A percentile compares a stretch with the other conserved stretches of the same genome.
phyloP scores from a whole-genome alignment of 805 yeast species.

The Suhomyces canberraensis region DNA sequence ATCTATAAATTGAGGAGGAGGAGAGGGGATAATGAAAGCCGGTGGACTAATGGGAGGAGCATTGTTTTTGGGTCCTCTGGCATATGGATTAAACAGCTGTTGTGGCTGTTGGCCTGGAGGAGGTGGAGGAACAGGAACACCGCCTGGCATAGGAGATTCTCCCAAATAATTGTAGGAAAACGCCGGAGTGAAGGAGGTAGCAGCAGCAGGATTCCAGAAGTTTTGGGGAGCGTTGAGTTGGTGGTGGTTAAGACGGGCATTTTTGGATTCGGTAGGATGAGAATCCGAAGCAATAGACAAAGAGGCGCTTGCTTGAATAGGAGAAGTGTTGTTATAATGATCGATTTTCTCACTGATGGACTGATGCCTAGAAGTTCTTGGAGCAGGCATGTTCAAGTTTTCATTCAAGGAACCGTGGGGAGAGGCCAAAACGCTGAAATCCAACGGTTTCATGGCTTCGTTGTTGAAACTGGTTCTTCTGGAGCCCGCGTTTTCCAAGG shows the following conservation, averaged over 20 bases:
- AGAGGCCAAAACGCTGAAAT: conserved; percentile 15
- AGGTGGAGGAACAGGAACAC: conserved; percentile 19
- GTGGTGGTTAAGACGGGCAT: conserved; percentile 9
- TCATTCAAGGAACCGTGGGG: conserved; percentile 44
- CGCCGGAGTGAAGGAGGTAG: conserved; percentile 55
- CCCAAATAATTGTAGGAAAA: conserved; percentile 25
- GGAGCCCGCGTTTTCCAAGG: conserved; percentile 27
- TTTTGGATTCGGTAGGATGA: conserved; percentile 11
- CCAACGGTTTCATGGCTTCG: conserved; percentile 19
- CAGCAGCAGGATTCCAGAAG: conserved; percentile 68
- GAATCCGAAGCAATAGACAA: conserved; percentile 30
- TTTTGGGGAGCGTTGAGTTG: conserved; percentile 21
- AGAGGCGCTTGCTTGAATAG: conserved; percentile 42
- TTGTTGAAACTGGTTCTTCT: conserved; percentile 54
- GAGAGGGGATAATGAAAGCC: conserved; percentile 37
- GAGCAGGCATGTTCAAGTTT: conserved; percentile 36
- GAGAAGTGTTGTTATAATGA: conserved; percentile 46
- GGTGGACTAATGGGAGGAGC: conserved; percentile 37
- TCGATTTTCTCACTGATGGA: conserved; percentile 64
- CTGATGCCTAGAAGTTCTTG: conserved; percentile 43
- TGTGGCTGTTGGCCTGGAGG: conserved; percentile 10
- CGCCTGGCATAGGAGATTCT: conserved; percentile 17
- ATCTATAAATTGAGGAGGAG: conserved; percentile 37
- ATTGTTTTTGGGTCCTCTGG: conserved; percentile 23
- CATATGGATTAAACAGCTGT: conserved; percentile 26